Conservation (phyloP, 768 basidiomycete genomes). For the Pseudohyphozyma bogoriensis region DNA sequence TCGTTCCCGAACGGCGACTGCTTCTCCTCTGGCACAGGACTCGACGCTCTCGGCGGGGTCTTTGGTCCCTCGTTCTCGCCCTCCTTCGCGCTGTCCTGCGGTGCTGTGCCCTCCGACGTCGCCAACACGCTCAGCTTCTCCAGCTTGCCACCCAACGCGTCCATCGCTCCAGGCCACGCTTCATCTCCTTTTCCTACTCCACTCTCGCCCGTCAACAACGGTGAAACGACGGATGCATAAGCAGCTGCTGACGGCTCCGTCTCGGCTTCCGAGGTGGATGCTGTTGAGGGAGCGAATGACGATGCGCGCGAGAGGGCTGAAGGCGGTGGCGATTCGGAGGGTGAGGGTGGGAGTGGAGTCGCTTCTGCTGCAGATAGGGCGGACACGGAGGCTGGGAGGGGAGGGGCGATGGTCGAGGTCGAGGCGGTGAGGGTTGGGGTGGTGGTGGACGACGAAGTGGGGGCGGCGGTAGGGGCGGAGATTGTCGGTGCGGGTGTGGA, state of each 20-base stretch:
- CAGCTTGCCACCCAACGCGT: slow-evolving; percentile 3
- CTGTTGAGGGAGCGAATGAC: slow-evolving; percentile 8
- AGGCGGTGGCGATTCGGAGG: background rate
- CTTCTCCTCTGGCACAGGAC: too few relatives aligned
- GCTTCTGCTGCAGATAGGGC: background rate
- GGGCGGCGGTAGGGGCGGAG: too few relatives aligned
- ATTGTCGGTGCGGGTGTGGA: too few relatives aligned
- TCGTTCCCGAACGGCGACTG: too few relatives aligned
- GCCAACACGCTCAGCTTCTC: slow-evolving; percentile 9
- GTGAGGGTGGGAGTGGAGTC: slow-evolving; percentile 14
- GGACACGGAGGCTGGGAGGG: background rate
- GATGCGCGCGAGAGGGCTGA: background rate
- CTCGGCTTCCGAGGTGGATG: background rate
- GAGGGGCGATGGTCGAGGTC: background rate
- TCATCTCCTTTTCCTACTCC: slow-evolving; percentile 12
- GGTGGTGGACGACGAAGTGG: background rate
- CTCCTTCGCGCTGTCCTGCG: too few relatives aligned
- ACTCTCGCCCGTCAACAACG: slow-evolving; percentile 20
- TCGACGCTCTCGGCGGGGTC: too few relatives aligned
- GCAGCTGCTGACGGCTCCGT: too few relatives aligned
- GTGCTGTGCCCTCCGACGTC: too few relatives aligned
- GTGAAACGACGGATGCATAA: slow-evolving; percentile 25
- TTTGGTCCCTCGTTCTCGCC: too few relatives aligned
- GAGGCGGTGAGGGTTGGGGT: background rate
- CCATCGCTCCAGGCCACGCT: background rate